These are phyloP conservation scores for Corrigiola litoralis DNA, from an alignment of 179 eudicot species.

Conservation along the genomic window DNA sequence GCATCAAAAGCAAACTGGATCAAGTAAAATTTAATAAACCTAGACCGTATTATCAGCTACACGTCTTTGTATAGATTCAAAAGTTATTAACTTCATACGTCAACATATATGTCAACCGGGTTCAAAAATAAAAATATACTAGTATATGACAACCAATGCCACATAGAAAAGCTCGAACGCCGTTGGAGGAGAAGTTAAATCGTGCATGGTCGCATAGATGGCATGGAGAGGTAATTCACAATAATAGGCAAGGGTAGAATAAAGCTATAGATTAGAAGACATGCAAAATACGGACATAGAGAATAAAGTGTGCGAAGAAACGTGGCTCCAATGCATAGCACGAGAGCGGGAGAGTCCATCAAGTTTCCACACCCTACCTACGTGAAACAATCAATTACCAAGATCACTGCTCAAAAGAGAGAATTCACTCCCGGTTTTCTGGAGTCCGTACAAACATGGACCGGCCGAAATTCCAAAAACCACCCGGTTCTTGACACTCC, in stretches of 20 bases:
- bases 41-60: too few relatives aligned
- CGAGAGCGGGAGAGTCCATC: slow-evolving; percentile 7
- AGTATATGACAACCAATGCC: too few relatives aligned
- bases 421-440: slow-evolving; percentile 20
- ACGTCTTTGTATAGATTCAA: too few relatives aligned
- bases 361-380: neutral
- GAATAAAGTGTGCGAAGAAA: neutral
- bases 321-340: slow-evolving; percentile 24
- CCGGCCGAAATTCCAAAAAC: slow-evolving; percentile 8
- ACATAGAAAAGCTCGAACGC: too few relatives aligned
- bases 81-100: too few relatives aligned
- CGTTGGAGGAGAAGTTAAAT: too few relatives aligned
- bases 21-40: too few relatives aligned
- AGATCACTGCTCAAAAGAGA: neutral
- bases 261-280: neutral
- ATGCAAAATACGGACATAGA: slow-evolving; percentile 14
- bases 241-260: neutral
- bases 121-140: too few relatives aligned
- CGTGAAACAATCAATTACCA: slow-evolving; percentile 11
- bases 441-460: slow-evolving; percentile 25
- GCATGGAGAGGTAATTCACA: neutral
- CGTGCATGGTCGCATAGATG: too few relatives aligned
- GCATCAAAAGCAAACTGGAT: too few relatives aligned
- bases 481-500: slow-evolving; percentile 1
- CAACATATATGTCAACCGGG: too few relatives aligned